Percentiles rank a stretch among this genome's conserved stretches.
phyloP scores from a whole-genome alignment of 768 basidiomycete genomes.

The Lactifluus subvellereus region DNA sequence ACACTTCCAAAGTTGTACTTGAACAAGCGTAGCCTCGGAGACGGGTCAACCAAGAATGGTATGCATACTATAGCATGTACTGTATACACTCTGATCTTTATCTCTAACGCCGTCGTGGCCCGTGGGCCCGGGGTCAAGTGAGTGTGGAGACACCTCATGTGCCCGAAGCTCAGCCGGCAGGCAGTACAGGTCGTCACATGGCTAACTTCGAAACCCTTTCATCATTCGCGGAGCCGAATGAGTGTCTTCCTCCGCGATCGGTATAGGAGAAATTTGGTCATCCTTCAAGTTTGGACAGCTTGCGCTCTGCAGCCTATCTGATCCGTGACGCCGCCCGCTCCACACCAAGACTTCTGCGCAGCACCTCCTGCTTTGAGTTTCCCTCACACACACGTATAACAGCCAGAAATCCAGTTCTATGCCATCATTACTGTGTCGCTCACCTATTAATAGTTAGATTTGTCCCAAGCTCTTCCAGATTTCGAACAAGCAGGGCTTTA shows the following conservation, averaged over 20 bases:
- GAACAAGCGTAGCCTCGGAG: no score
- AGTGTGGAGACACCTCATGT: not conserved
- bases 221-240: not conserved
- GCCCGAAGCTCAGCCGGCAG: not conserved
- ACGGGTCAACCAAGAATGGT: no score
- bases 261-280: not conserved
- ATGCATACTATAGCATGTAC: not conserved
- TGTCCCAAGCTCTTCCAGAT: not conserved
- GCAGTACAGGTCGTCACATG: no score
- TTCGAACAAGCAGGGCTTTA: not conserved
- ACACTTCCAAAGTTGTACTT: no score
- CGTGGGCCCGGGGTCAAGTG: not conserved
- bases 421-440: no score
- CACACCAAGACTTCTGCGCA: not conserved
- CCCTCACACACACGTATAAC: not conserved
- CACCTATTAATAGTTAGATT: not conserved
- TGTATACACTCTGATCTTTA: not conserved
- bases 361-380: not conserved
- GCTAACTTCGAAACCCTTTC: no score
- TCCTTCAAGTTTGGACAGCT: not conserved
- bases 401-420: not conserved
- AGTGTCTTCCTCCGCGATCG: not conserved
- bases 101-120: not conserved
- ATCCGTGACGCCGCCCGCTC: not conserved
- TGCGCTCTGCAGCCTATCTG: not conserved